A percentile compares a stretch with the other conserved stretches of the same genome.
Conservation (phyloP, 2,329 filamentous ascomycete species). For the Epichloe elymi region DNA sequence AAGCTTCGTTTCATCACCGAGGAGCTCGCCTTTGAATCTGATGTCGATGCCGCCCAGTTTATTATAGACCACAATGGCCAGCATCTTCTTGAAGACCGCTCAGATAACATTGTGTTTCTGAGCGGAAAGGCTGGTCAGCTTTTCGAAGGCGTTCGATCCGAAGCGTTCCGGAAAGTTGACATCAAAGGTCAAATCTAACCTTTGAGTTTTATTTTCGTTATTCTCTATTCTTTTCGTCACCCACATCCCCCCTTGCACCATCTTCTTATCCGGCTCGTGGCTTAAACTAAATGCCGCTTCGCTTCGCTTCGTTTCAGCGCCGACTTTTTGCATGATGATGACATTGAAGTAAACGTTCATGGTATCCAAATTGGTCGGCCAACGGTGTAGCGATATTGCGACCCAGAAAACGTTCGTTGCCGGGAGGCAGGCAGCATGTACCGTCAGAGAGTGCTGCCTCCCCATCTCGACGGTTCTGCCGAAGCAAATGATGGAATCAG, state of each 20-base stretch:
- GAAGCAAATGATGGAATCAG: not conserved
- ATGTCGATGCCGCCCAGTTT: slow-evolving; percentile 82
- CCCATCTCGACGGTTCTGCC: not conserved
- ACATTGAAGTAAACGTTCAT: not conserved
- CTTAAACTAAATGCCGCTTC: not conserved
- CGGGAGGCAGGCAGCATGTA: not conserved
- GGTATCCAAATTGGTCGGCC: not conserved
- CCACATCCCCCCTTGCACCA: not conserved
- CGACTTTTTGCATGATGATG: slow-evolving; percentile 2
- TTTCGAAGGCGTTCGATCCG: slow-evolving; percentile 61
- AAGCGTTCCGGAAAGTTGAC: slow-evolving; percentile 78
- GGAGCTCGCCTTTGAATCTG: slow-evolving; percentile 89
- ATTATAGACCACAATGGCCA: slow-evolving; percentile 69
- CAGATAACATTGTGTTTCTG: slow-evolving; percentile 59
- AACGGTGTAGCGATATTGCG: not conserved
- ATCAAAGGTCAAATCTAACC: slow-evolving; percentile 91
- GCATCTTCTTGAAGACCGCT: slow-evolving; percentile 62
- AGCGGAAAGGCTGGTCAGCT: slow-evolving; percentile 57
- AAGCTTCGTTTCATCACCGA: slow-evolving; percentile 86
- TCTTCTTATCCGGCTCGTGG: not conserved
- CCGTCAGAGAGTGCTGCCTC: not conserved
- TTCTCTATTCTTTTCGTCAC: not conserved
- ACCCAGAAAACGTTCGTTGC: not conserved
- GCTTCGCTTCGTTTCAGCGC: not conserved
- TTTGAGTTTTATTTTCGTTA: not conserved